Evolutionary conservation across 2,329 filamentous ascomycete genomes (phyloP).

Genomic region (Diaporthe vaccinii): DNA sequence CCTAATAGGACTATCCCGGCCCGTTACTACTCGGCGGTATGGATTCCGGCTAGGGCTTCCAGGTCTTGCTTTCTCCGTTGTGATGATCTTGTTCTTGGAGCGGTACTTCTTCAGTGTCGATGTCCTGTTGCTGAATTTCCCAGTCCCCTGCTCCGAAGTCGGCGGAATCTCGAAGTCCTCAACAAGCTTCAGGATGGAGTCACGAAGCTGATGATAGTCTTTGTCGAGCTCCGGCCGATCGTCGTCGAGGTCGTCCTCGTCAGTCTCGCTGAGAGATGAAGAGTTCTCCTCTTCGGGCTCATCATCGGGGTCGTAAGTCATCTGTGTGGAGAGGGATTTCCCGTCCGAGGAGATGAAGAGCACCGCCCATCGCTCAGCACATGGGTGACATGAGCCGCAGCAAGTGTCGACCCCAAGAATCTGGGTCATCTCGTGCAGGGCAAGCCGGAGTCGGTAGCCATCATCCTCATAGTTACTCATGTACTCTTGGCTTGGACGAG

Average conservation of each 20-base stretch:
- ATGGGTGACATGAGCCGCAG: conserved; percentile 80
- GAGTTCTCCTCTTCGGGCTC: conserved; percentile 73
- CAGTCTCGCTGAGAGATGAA: conserved; percentile 68
- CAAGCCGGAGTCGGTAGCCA: conserved; percentile 74
- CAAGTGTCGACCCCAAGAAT: conserved; percentile 74
- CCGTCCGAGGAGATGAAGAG: conserved; percentile 84
- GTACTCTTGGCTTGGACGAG: conserved; percentile 58
- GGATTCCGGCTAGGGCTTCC: conserved; percentile 69
- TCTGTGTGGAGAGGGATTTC: conserved; percentile 75
- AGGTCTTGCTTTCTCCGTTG: conserved; percentile 54
- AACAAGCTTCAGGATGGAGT: conserved; percentile 84
- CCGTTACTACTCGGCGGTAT: conserved; percentile 55
- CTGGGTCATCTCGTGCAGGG: conserved; percentile 79
- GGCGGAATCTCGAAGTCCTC: conserved; percentile 86
- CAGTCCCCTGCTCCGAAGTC: conserved; percentile 70
- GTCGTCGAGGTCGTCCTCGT: conserved; percentile 72
- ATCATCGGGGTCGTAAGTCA: conserved; percentile 79
- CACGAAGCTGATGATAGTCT: conserved; percentile 84
- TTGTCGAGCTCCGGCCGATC: conserved; percentile 77
- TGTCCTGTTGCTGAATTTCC: conserved; percentile 78
- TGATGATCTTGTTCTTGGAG: conserved; percentile 71
- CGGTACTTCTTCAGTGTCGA: conserved; percentile 71
- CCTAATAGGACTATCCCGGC: conserved; percentile 46
- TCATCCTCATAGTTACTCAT: conserved; percentile 72
- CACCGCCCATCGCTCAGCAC: conserved; percentile 85